Conservation (phyloP, 208 protist genomes). For the Pavlovales sp. region DNA sequence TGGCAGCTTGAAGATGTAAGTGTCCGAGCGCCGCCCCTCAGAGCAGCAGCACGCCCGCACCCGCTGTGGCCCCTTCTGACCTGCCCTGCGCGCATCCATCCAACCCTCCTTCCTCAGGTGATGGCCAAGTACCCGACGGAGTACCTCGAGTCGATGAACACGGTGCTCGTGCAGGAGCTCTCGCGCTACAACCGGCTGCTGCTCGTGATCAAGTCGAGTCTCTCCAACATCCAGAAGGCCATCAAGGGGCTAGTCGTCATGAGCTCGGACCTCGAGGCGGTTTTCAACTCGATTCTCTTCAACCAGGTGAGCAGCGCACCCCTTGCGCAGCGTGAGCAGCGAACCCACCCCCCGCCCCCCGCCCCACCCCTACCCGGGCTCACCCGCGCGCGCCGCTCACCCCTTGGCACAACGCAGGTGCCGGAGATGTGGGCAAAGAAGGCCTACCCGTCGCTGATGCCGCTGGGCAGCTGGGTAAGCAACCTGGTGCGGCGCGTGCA, state of each 20-base stretch:
- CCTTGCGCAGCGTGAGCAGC: neutral
- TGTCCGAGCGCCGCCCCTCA: no score
- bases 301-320: neutral
- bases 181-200: conserved; percentile 79
- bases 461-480: conserved; percentile 47
- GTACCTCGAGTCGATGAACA: conserved; percentile 97
- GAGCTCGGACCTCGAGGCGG: conserved; percentile 48
- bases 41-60: no score
- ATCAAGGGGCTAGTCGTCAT: conserved; percentile 64
- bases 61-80: no score
- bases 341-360: neutral
- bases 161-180: conserved; percentile 93
- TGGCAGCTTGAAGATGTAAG: conserved; percentile 50
- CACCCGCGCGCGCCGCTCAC: neutral
- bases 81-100: no score
- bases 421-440: conserved; percentile 52
- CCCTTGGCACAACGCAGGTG: neutral
- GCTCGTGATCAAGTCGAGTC: conserved; percentile 30
- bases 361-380: neutral
- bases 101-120: conserved; percentile 55
- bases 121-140: conserved; percentile 79
- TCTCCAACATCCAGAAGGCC: conserved; percentile 47
- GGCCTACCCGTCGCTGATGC: conserved; percentile 68
- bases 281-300: neutral
- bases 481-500: conserved; percentile 52